Evolutionary conservation across 2,329 filamentous ascomycete species (phyloP).

Genomic region (Xylariaceae sp.): DNA sequence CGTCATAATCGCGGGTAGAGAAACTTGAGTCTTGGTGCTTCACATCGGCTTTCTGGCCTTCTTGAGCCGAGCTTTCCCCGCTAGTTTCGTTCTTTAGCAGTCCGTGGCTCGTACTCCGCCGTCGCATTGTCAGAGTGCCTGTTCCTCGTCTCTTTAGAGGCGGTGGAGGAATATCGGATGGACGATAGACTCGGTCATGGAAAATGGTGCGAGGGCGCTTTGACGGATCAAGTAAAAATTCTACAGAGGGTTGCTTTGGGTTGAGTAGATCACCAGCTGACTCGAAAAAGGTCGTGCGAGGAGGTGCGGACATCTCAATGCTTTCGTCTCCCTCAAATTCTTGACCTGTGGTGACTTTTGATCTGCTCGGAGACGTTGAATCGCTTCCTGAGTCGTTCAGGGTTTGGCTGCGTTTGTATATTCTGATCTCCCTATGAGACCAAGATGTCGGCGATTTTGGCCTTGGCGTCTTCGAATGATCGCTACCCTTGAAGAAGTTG

Average conservation of each 20-base stretch:
- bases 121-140: conserved; percentile 32
- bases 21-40: conserved; percentile 40
- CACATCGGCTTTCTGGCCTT: conserved; percentile 26
- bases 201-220: conserved; percentile 86
- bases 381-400: conserved; percentile 42
- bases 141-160: conserved; percentile 54
- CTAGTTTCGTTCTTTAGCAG: conserved; percentile 28
- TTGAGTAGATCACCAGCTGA: conserved; percentile 89
- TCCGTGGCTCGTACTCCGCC: conserved; percentile 27
- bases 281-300: conserved; percentile 89
- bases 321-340: conserved; percentile 41
- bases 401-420: conserved; percentile 75
- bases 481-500: conserved; percentile 64
- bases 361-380: conserved; percentile 33
- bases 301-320: conserved; percentile 61
- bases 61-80: conserved; percentile 34
- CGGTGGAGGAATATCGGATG: conserved; percentile 82
- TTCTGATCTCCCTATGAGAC: conserved; percentile 60
- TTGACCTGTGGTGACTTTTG: conserved; percentile 46
- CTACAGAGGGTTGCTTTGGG: conserved; percentile 74
- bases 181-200: conserved; percentile 93
- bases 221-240: conserved; percentile 79
- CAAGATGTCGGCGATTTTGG: conserved; percentile 29
- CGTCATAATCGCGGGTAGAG: conserved; percentile 49
- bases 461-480: conserved; percentile 43